Conservation (phyloP, 192 early-diverging fungal species). For the Anaeromyces robustus region DNA sequence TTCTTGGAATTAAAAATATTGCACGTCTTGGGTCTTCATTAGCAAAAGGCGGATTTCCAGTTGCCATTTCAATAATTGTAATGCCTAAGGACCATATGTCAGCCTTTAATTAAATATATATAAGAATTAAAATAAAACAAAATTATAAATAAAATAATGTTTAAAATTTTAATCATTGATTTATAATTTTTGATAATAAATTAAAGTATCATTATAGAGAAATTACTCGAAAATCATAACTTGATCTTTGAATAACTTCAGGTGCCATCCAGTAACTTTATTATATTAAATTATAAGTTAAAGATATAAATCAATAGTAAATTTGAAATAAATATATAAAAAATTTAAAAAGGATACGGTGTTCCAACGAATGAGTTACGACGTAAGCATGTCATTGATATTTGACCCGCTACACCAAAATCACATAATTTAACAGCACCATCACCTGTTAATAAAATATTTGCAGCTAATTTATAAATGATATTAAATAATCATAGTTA, state of each 20-base stretch:
- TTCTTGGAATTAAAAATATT: constrained; percentile 71
- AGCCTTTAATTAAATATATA: constrained; percentile 28
- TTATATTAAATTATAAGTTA: not conserved
- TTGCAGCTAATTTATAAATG: too few species aligned
- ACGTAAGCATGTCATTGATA: constrained; percentile 16
- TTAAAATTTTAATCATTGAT: too few species aligned
- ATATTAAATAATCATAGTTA: not conserved
- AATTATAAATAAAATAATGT: constrained; percentile 10
- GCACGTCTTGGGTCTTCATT: constrained; percentile 81
- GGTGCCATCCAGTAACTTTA: constrained; percentile 69
- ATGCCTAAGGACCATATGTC: constrained; percentile 99
- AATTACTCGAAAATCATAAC: constrained; percentile 78
- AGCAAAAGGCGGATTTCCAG: constrained; percentile 84
- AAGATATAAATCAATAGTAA: not conserved
- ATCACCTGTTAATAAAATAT: constrained; percentile 32
- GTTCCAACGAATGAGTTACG: constrained; percentile 93
- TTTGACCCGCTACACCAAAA: constrained; percentile 45
- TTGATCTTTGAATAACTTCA: constrained; percentile 36
- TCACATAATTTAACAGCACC: constrained; percentile 37
- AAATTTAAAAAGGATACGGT: constrained; percentile 25
- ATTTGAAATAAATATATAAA: not conserved
- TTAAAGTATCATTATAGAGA: too few species aligned
- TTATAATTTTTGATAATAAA: too few species aligned
- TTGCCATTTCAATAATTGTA: constrained; percentile 91
- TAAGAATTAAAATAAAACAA: not conserved